phyloP scores from a whole-genome alignment of 768 basidiomycete genomes.

The Russula dissimulans region DNA sequence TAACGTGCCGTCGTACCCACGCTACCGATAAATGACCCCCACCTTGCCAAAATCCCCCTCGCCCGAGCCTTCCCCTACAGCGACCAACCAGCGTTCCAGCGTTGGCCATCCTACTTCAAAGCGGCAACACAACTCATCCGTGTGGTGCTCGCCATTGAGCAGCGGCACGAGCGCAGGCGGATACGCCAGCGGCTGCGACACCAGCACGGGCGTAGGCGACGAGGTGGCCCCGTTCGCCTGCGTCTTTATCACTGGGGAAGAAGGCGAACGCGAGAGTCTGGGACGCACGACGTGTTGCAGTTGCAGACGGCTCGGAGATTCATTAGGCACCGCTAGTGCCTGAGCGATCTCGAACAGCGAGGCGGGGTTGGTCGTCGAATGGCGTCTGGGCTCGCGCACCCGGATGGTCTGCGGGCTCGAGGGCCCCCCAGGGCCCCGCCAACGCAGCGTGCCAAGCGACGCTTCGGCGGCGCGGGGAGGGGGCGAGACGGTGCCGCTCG shows the following conservation, averaged over 20 bases:
- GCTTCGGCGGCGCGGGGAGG: slow-evolving; percentile 15
- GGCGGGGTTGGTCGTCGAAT: slow-evolving; percentile 6
- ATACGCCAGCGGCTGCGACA: slow-evolving; percentile 28
- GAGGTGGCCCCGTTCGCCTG: slow-evolving; percentile 21
- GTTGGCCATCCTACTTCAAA: slow-evolving; percentile 53
- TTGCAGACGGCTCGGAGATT: background rate
- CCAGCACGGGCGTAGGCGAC: slow-evolving; percentile 7
- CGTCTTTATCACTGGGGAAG: slow-evolving; percentile 36
- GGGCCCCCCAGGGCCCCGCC: background rate
- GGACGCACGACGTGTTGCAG: slow-evolving; percentile 28
- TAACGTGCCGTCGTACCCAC: too few species aligned
- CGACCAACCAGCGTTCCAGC: slow-evolving; percentile 62
- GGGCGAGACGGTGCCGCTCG: slow-evolving; percentile 11
- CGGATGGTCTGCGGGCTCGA: slow-evolving; percentile 3
- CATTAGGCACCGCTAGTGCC: slow-evolving; percentile 4
- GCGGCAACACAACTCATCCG: slow-evolving; percentile 78
- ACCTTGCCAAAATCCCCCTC: slow-evolving; percentile 57
- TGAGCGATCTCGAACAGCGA: slow-evolving; percentile 19
- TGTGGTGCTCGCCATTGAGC: slow-evolving; percentile 85
- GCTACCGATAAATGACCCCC: slow-evolving; percentile 63
- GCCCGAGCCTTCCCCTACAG: slow-evolving; percentile 44
- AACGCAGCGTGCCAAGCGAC: slow-evolving; percentile 13
- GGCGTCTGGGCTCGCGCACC: slow-evolving; percentile 8
- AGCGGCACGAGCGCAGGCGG: slow-evolving; percentile 50
- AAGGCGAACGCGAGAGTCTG: slow-evolving; percentile 49